A percentile compares a stretch with the other conserved stretches of the same genome.
phyloP scores from a whole-genome alignment of 73 alveolate species.

The Halteria grandinella region DNA sequence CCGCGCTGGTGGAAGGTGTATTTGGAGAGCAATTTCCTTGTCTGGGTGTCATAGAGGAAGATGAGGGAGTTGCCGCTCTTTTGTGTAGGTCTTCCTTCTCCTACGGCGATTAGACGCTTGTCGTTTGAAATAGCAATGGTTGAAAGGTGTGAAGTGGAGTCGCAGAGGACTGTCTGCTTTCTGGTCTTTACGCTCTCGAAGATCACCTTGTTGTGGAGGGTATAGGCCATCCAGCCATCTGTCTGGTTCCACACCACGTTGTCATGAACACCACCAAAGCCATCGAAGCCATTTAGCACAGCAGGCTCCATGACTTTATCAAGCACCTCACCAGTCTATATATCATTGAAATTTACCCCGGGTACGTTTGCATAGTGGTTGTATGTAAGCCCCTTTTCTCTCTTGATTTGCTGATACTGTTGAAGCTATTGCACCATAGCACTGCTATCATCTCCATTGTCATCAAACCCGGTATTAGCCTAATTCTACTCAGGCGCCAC shows the following conservation, averaged over 20 bases:
- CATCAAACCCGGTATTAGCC: too few relatives aligned
- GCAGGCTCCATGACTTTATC: conserved; percentile 38
- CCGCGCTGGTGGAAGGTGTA: conserved; percentile 85
- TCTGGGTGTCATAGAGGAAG: conserved; percentile 65
- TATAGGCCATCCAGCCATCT: conserved; percentile 78
- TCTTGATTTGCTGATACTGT: background rate
- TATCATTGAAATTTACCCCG: conserved; percentile 28
- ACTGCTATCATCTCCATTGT: too few relatives aligned
- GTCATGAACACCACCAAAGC: conserved; percentile 60
- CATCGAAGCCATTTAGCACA: conserved; percentile 42
- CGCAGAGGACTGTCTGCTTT: conserved; percentile 65
- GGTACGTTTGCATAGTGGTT: conserved; percentile 22
- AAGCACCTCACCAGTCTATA: conserved; percentile 41
- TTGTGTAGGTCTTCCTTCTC: conserved; percentile 74
- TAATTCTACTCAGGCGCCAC: too few relatives aligned
- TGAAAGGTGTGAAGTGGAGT: conserved; percentile 69
- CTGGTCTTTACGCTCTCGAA: conserved; percentile 69
- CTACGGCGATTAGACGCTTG: conserved; percentile 60
- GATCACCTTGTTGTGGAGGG: conserved; percentile 73
- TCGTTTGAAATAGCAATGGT: conserved; percentile 72
- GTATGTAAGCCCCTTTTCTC: conserved; percentile 18
- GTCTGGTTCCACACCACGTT: conserved; percentile 77
- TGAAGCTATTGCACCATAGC: too few relatives aligned
- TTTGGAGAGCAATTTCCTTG: conserved; percentile 58
- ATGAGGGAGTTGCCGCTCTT: conserved; percentile 78